phyloP scores from a whole-genome alignment of 2,329 filamentous ascomycete genomes.

The Eutypella sp. region DNA sequence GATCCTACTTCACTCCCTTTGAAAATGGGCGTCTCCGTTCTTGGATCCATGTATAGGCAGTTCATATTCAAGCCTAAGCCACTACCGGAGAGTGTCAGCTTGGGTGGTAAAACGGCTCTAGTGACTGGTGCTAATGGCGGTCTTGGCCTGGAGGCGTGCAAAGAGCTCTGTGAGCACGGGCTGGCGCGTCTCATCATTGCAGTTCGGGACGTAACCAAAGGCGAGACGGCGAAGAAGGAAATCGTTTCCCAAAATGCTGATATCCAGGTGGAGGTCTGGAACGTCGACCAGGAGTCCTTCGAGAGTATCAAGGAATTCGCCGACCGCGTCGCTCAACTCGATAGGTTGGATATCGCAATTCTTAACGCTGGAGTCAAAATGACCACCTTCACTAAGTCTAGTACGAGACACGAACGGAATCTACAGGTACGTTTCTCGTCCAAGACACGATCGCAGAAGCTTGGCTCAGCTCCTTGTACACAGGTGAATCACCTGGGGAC shows the following conservation, averaged over 20 bases:
- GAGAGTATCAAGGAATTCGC: slow-evolving; percentile 11
- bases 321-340: slow-evolving; percentile 6
- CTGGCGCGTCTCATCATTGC: slow-evolving; percentile 13
- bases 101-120: slow-evolving; percentile 12
- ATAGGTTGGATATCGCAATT: slow-evolving; percentile 13
- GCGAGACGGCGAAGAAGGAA: slow-evolving; percentile 8
- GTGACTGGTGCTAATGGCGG: slow-evolving; percentile 15
- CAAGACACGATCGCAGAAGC: not conserved
- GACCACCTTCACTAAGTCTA: slow-evolving; percentile 8
- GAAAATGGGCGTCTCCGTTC: too few species aligned
- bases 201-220: slow-evolving; percentile 9
- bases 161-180: slow-evolving; percentile 13
- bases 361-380: slow-evolving; percentile 14
- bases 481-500: slow-evolving; percentile 14
- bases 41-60: too few species aligned
- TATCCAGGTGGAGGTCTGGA: slow-evolving; percentile 12
- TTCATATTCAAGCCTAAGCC: slow-evolving; percentile 13
- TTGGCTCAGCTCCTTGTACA: not conserved
- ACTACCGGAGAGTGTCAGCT: slow-evolving; percentile 5
- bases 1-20: too few species aligned
- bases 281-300: slow-evolving; percentile 13
- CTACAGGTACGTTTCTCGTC: slow-evolving; percentile 3
- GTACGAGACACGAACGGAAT: slow-evolving; percentile 13
- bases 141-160: slow-evolving; percentile 14
- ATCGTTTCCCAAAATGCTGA: slow-evolving; percentile 5